Evolutionary conservation across 148 eudicot genomes (phyloP).

Genomic region (Vaccinium vitisidaea): DNA sequence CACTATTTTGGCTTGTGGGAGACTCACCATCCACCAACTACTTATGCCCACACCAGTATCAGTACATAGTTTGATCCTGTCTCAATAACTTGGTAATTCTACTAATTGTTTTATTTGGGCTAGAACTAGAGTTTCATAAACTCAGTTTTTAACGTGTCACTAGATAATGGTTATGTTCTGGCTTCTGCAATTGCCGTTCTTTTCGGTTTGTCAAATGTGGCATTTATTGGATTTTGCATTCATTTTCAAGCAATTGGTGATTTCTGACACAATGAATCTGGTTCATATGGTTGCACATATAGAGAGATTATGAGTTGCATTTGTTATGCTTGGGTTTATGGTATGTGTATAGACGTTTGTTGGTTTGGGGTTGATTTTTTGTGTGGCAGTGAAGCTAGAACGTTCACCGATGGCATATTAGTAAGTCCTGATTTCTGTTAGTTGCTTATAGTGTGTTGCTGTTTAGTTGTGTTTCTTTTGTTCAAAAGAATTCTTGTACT

Average conservation of each 20-base stretch:
- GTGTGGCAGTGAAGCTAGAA: conserved; percentile 2
- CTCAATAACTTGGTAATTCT: neutral
- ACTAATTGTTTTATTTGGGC: neutral
- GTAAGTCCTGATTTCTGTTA: neutral
- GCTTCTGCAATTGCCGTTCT: neutral
- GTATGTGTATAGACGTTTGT: neutral
- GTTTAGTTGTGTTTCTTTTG: neutral
- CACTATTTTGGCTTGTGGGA: neutral
- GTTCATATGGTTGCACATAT: neutral
- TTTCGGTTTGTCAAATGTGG: neutral
- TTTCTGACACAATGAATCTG: neutral
- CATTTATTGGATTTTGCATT: neutral
- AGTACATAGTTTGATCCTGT: neutral
- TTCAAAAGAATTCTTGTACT: neutral
- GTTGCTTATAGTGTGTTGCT: conserved; percentile 4
- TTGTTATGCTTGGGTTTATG: neutral
- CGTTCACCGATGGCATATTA: neutral
- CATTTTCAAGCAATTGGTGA: neutral
- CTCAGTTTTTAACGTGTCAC: neutral
- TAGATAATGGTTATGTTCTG: neutral
- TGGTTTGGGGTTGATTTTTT: neutral
- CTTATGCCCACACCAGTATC: neutral
- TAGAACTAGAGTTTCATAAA: neutral
- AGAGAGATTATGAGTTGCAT: neutral
- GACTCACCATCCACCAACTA: neutral